These are phyloP conservation scores for Brassica incana DNA, from an alignment of 345 rosid species.

Conservation along the genomic window DNA sequence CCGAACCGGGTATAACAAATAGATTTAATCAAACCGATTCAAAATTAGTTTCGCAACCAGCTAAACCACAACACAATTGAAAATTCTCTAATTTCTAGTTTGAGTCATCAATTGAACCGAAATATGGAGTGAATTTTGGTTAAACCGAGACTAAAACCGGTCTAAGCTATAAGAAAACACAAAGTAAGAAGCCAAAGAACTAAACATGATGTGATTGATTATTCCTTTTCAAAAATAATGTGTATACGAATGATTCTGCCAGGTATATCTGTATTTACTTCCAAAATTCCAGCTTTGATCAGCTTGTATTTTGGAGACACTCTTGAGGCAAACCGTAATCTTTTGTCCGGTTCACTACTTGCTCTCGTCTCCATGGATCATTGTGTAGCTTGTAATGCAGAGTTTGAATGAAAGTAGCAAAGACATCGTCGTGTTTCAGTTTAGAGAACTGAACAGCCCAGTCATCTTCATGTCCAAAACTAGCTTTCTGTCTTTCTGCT, in stretches of 20 bases:
- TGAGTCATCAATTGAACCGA: too few relatives aligned
- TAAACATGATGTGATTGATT: conserved; percentile 7
- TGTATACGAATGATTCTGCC: conserved; percentile 19
- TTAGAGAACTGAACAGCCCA: conserved; percentile 71
- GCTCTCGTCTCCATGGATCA: conserved; percentile 76
- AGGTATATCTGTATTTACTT: conserved; percentile 27
- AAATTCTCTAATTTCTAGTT: neutral
- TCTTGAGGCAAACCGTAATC: conserved; percentile 72
- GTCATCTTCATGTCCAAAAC: conserved; percentile 49
- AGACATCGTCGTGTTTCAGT: conserved; percentile 73
- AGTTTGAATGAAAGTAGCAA: conserved; percentile 75
- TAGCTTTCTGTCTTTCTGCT: conserved; percentile 73
- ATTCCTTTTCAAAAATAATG: conserved; percentile 20
- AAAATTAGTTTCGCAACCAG: too few relatives aligned
- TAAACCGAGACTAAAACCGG: conserved; percentile 17
- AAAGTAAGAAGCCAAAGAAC: neutral
- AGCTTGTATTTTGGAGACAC: conserved; percentile 50
- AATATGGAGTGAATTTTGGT: too few relatives aligned
- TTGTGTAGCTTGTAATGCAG: conserved; percentile 84
- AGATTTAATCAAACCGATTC: neutral
- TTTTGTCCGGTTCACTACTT: conserved; percentile 43
- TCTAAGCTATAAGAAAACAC: neutral
- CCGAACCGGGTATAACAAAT: conserved; percentile 12
- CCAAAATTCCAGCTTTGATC: conserved; percentile 23
- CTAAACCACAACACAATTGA: too few relatives aligned